Evolutionary conservation across 2,329 filamentous ascomycete species (phyloP), one percentile per base, ranked within the genome.

Genomic region (Cladobotryum mycophilum): DNA sequence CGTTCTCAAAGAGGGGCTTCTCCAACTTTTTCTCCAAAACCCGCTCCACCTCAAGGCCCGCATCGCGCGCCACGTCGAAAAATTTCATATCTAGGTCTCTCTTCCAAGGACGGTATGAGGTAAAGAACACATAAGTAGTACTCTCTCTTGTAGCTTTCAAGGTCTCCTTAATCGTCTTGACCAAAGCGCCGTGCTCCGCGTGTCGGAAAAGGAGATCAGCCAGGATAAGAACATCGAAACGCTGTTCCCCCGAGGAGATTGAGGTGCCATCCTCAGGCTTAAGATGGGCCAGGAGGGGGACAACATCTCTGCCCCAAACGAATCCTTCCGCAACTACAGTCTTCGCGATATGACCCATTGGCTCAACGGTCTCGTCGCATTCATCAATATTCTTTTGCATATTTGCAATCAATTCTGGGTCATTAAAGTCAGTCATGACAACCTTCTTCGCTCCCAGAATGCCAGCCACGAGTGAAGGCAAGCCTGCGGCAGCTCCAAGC

Each of bases 151-250:
- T 67, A 54, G 71, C 75, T 58, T 76, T 79, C 60, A 96, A 68
- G 14, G 86, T 88, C 62, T 78, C 65, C 60, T 79, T 73, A 53
- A 96, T 80, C 4, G 86, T 89, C 56, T 79, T 76, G 56, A 95
- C 75, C 53, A 96, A 75, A 61, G 88, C 89, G 2, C 70, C 74
- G 63, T 96, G 92, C 71, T 96, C 90, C 4, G 84, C 86, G 66
- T 96, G 90, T 53, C 93, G 88, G 72, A 96, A 97, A 3, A 96
- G 77, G 45, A 96, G 76, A 66, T 96, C 92, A 3, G 91, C 90
- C 41, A 96, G 77, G 51, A 97, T 85, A 22, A 96, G 67, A 5
- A 95, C 75, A 65, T 96, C 89, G 63, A 95, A 96, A 0, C 72
- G 74, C 8, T 57, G 51, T 15, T 55, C 58, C 40, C 55, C 41